Evolutionary conservation across 2,329 filamentous ascomycete species (phyloP), one percentile per base, ranked within the genome.

Genomic region (Keithomyces neogunnii): DNA sequence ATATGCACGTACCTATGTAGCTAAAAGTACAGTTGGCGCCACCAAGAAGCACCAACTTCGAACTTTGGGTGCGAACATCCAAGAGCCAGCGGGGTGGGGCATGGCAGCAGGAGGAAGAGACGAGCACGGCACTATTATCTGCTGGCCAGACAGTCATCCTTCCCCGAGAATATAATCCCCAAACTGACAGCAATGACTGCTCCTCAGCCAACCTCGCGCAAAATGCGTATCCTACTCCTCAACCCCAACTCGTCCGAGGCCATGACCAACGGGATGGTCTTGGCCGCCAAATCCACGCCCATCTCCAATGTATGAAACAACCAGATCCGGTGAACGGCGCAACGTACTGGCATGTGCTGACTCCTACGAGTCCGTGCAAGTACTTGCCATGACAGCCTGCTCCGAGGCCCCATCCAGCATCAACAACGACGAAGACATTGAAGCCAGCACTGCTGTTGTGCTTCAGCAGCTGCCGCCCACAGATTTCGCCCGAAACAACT

Each of bases 191-290:
- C 19, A 40, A 35, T 50, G 38, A 47, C 29, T 13, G 40, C 13
- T 19, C 5, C 49, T 3, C 19, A 10, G 3, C 29, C n/a, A 19
- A 5, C 13, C 11, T 19, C 28, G 9, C 9, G 3, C 26, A 47
- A 26, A 32, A 54, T 53, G 55, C 55, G 48, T 48, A 81, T 91
- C 55, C 75, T 92, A 40, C 73, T 92, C 54, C 76, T 92, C 60
- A 92, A 93, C 62, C 88, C 88, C 35, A 93, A 93, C 69, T 89
- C 86, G 2, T 89, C 84, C 1, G 60, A 70, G 51, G 71, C 75
- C 51, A 92, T 92, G 87, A 92, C 87, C 9, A 71, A 80, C 5
- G 80, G 78, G 30, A 74, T 91, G 59, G 74, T 52, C 28, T 30
- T 48, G n/a, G 56, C 56, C 4, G 57, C 58, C 49, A 53, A 43